A percentile compares a stretch with the other conserved stretches of the same genome.
Evolutionary conservation across 2,329 filamentous ascomycete species (phyloP).

Genomic region (Ascochyta fabae): DNA sequence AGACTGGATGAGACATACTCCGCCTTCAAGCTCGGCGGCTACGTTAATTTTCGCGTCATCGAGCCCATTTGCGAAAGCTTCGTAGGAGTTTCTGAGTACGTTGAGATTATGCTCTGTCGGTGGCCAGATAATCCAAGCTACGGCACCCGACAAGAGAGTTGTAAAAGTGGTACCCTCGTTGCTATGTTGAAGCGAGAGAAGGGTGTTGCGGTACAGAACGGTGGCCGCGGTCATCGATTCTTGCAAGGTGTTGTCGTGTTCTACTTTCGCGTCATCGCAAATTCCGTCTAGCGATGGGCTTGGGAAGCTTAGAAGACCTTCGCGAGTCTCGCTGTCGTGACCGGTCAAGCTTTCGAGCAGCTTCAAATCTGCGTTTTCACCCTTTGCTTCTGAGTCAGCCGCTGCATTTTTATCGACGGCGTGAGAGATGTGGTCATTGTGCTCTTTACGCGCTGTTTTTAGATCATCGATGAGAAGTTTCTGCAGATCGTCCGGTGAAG

Average conservation of each 20-base stretch:
- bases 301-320: slow-evolving; percentile 6
- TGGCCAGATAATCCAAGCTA: slow-evolving; percentile 35
- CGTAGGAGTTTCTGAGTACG: slow-evolving; percentile 18
- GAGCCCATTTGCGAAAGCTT: neutral
- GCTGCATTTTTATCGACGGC: neutral
- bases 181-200: slow-evolving; percentile 22
- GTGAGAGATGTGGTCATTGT: neutral
- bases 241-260: slow-evolving; percentile 4
- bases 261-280: slow-evolving; percentile 1
- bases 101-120: slow-evolving; percentile 24
- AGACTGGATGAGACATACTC: slow-evolving; percentile 23
- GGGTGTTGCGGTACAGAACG: slow-evolving; percentile 14
- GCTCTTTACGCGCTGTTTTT: neutral
- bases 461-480: slow-evolving; percentile 2
- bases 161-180: slow-evolving; percentile 25
- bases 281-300: slow-evolving; percentile 17
- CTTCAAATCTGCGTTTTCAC: neutral
- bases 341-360: neutral
- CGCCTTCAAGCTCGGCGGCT: slow-evolving; percentile 17
- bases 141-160: slow-evolving; percentile 23
- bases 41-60: slow-evolving; percentile 1
- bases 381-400: neutral
- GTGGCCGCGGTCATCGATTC: slow-evolving; percentile 7
- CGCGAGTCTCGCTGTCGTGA: neutral
- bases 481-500: slow-evolving; percentile 16